Evolutionary conservation across 495 filamentous ascomycete species (phyloP), one percentile per base, ranked within the genome.

Genomic region (Podospora sp.): DNA sequence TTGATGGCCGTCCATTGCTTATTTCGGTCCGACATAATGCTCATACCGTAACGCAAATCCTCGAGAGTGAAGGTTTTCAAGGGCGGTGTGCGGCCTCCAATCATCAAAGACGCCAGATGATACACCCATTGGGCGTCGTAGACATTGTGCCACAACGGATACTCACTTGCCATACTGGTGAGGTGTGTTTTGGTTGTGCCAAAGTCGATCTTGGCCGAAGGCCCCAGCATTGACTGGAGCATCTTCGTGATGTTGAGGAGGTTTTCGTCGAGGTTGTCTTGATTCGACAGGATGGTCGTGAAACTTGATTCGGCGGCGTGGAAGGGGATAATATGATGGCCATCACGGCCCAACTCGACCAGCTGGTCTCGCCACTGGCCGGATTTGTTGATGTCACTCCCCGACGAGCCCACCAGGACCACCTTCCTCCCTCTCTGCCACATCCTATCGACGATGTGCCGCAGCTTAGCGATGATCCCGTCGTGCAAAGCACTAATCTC

Each of bases 341-440:
- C 75, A 22, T 77, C 71, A 6, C 67, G 63, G 61, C 71, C 73
- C 50, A 84, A 58, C 18, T 77, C 76, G 24, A 77, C 20, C 12
- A 74, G 65, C 35, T 72, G 74, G 2, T 78, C 64, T 50, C 77
- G 76, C 65, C 74, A 66, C 36, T 72, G 73, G 6, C 71, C 60
- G 12, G 75, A 74, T 29, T 68, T 73, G 14, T 76, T 70, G 18
- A 73, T 63, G 16, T 76, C 75, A 57, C 75, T 80, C 14, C 81
- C 79, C 6, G 86, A 85, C 18, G 87, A 83, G 0, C 94, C 95
- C 27, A 99, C 78, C n/a, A 97, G 77, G 58, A 95, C 79, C 7
- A 96, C 84, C 49, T 82, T 85, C 66, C 89, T 85, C 12, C 93
- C 93, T 35, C 84, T 81, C 50, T 80, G 81, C 79, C 93, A 87